Percentiles rank a stretch among this genome's conserved stretches.
Evolutionary conservation across 345 rosid species (phyloP).

Genomic region (Passiflora organensis): DNA sequence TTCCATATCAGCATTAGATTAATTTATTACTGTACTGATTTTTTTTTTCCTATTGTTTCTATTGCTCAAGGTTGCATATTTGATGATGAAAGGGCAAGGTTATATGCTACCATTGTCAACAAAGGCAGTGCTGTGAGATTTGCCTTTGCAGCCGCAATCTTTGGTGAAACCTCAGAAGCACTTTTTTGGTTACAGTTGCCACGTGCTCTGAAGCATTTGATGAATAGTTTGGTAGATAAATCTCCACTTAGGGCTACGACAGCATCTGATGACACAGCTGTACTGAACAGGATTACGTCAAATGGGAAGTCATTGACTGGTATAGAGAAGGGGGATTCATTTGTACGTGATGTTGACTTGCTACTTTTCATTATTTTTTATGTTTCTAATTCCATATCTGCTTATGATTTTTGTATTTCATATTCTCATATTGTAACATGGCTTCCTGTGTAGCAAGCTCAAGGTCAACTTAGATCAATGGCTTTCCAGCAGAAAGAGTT

Average conservation of each 20-base stretch:
- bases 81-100: conserved; percentile 80
- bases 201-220: conserved; percentile 71
- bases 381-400: background rate
- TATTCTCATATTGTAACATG: conserved; percentile 8
- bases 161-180: conserved; percentile 87
- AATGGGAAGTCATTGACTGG: conserved; percentile 43
- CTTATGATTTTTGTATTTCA: background rate
- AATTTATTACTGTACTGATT: conserved; percentile 7
- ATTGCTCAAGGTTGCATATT: conserved; percentile 65
- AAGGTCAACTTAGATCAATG: conserved; percentile 66
- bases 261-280: conserved; percentile 38
- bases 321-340: conserved; percentile 37
- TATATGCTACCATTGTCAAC: conserved; percentile 73
- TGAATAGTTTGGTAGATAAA: conserved; percentile 52
- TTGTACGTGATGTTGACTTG: conserved; percentile 40
- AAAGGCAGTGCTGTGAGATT: conserved; percentile 81
- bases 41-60: conserved; percentile 15
- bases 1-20: conserved; percentile 8
- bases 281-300: conserved; percentile 53
- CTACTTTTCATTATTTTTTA: background rate
- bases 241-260: conserved; percentile 42
- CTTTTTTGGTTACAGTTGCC: conserved; percentile 97
- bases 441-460: conserved; percentile 39
- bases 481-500: conserved; percentile 85
- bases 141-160: conserved; percentile 95